Evolutionary conservation across 2,329 filamentous ascomycete species (phyloP).

Genomic region (Colletotrichum salicis): DNA sequence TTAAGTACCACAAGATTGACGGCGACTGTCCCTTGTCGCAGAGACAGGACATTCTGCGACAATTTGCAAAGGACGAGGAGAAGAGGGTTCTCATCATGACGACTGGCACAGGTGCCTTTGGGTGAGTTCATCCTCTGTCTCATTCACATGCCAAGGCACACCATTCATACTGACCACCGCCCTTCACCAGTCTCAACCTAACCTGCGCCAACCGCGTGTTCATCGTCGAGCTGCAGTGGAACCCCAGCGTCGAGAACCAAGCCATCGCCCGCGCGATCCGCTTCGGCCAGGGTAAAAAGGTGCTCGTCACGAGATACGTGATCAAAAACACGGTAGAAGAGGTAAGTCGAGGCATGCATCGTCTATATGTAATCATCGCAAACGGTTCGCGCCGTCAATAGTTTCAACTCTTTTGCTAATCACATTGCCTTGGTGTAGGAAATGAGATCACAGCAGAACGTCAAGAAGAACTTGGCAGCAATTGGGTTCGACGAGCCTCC

Average conservation of each 20-base stretch:
- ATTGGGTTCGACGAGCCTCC: constrained; percentile 18
- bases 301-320: constrained; percentile 58
- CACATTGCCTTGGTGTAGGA: neutral
- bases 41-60: constrained; percentile 50
- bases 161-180: neutral
- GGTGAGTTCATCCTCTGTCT: constrained; percentile 46
- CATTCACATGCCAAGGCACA: neutral
- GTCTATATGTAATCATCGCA: neutral
- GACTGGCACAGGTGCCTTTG: constrained; percentile 61
- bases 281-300: constrained; percentile 55
- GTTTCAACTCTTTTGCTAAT: neutral
- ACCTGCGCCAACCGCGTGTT: constrained; percentile 59
- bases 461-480: constrained; percentile 22
- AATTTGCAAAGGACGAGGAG: constrained; percentile 45
- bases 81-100: constrained; percentile 61
- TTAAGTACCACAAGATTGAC: constrained; percentile 54
- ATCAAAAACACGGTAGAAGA: constrained; percentile 55
- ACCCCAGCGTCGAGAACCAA: constrained; percentile 62
- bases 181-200: constrained; percentile 54
- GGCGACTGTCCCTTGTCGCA: constrained; percentile 50
- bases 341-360: constrained; percentile 40
- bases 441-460: constrained; percentile 30
- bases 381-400: neutral
- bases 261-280: constrained; percentile 61
- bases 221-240: constrained; percentile 66